Conservation (phyloP, 2,329 filamentous ascomycete genomes). For the Kalaharituber pfeilii region DNA sequence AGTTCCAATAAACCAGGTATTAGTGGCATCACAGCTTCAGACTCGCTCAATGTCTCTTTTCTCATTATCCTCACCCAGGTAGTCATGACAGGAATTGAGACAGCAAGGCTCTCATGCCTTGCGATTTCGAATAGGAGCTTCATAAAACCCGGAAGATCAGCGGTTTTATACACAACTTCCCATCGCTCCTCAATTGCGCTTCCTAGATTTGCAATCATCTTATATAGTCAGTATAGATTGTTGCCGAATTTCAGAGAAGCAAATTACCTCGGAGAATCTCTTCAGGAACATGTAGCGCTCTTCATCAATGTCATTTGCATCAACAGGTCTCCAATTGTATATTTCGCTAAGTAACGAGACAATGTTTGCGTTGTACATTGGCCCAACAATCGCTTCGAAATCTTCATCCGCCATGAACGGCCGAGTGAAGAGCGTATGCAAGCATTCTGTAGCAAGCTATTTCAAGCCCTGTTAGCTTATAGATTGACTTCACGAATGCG, state of each 20-base stretch:
- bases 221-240: conserved; percentile 5
- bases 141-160: conserved; percentile 59
- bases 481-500: background rate
- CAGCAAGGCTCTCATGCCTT: conserved; percentile 69
- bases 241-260: too few species aligned
- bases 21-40: conserved; percentile 40
- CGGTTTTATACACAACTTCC: conserved; percentile 43
- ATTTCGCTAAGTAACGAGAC: conserved; percentile 55
- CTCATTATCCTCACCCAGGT: conserved; percentile 72
- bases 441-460: conserved; percentile 60
- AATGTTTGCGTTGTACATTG: conserved; percentile 58
- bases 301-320: conserved; percentile 70
- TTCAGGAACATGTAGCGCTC: conserved; percentile 84
- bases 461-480: conserved; percentile 2
- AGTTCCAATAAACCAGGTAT: conserved; percentile 64
- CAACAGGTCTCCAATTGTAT: conserved; percentile 63
- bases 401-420: conserved; percentile 59
- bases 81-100: conserved; percentile 83
- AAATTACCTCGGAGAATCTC: conserved; percentile 81
- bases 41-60: conserved; percentile 51
- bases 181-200: conserved; percentile 69
- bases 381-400: conserved; percentile 57
- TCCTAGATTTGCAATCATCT: conserved; percentile 73
- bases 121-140: conserved; percentile 62
- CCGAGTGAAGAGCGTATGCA: conserved; percentile 67